These are phyloP conservation scores for Cryoendolithus antarcticus DNA, from an alignment of 2,329 filamentous ascomycete species.

Conservation along the genomic window DNA sequence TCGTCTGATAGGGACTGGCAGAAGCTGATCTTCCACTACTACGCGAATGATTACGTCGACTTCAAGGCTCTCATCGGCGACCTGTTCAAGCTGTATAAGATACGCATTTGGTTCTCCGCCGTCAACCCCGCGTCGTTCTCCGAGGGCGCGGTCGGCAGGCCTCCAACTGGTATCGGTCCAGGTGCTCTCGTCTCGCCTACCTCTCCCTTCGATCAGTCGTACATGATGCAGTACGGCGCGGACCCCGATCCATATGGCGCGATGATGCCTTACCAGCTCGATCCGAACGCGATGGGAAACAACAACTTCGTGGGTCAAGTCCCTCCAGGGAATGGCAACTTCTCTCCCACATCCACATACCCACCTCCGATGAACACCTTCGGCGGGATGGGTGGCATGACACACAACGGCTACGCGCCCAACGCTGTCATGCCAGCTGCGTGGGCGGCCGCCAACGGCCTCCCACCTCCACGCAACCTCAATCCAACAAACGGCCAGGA, in stretches of 20 bases:
- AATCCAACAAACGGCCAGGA: too few relatives aligned
- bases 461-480: too few relatives aligned
- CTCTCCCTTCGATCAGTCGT: conserved; percentile 13
- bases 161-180: conserved; percentile 25
- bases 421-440: neutral
- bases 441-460: too few relatives aligned
- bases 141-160: conserved; percentile 21
- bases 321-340: too few relatives aligned
- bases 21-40: conserved; percentile 98
- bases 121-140: conserved; percentile 91
- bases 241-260: conserved; percentile 23
- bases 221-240: conserved; percentile 22
- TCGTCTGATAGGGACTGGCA: conserved; percentile 70
- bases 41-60: conserved; percentile 95
- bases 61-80: conserved; percentile 97
- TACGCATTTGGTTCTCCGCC: conserved; percentile 98
- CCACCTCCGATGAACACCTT: neutral
- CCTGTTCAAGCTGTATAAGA: conserved; percentile 98
- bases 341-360: too few relatives aligned
- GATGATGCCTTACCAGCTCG: conserved; percentile 20
- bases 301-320: too few relatives aligned
- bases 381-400: neutral
- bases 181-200: conserved; percentile 18
- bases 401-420: neutral
- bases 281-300: too few relatives aligned